These are phyloP conservation scores for Psilocybe cubensis DNA, from an alignment of 768 basidiomycete genomes.

Conservation along the genomic window DNA sequence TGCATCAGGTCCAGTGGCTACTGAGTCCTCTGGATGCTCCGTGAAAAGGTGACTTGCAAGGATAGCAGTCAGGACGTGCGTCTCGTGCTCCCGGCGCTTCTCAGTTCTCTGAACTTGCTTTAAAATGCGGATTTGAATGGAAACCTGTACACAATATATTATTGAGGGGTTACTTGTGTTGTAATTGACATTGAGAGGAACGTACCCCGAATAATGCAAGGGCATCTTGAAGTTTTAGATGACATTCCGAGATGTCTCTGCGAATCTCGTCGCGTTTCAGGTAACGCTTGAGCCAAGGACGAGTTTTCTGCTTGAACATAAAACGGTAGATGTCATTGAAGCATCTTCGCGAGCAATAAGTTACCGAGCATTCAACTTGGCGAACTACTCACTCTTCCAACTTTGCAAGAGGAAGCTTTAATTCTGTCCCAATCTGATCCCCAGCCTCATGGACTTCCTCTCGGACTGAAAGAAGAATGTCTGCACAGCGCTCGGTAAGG, in stretches of 20 bases:
- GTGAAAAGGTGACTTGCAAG: slow-evolving; percentile 11
- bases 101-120: slow-evolving; percentile 52
- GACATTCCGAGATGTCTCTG: slow-evolving; percentile 53
- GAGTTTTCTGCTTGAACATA: slow-evolving; percentile 58
- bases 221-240: slow-evolving; percentile 58
- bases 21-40: neutral
- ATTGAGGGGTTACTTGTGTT: neutral
- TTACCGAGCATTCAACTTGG: neutral
- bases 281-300: slow-evolving; percentile 81
- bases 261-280: slow-evolving; percentile 73
- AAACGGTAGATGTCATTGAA: slow-evolving; percentile 51
- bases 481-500: slow-evolving; percentile 74
- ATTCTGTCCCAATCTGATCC: slow-evolving; percentile 47
- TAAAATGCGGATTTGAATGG: slow-evolving; percentile 49
- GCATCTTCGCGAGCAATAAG: slow-evolving; percentile 28
- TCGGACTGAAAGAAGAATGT: slow-evolving; percentile 63
- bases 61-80: slow-evolving; percentile 36
- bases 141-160: slow-evolving; percentile 24
- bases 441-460: slow-evolving; percentile 68
- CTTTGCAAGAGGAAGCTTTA: slow-evolving; percentile 52
- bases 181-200: neutral
- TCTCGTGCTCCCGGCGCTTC: slow-evolving; percentile 42
- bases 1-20: slow-evolving; percentile 10
- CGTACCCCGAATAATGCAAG: slow-evolving; percentile 59
- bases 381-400: slow-evolving; percentile 48